Evolutionary conservation across 306 rosid genomes (phyloP).

Genomic region (Datisca glomerata): DNA sequence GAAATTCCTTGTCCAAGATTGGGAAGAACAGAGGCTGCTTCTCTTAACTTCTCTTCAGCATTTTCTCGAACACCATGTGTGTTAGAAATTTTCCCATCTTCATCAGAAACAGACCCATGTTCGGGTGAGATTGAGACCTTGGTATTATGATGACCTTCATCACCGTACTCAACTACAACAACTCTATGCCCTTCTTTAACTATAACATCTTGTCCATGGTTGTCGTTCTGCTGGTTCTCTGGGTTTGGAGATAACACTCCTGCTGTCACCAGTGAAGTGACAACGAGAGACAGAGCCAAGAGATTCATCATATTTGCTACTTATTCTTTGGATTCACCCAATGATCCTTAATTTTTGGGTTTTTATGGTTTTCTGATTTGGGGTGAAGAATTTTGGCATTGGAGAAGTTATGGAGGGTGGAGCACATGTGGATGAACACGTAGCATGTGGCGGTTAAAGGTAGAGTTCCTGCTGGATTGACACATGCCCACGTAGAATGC

Average conservation of each 20-base stretch:
- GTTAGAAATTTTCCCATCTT: background rate
- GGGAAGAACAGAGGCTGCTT: too few relatives aligned
- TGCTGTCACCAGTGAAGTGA: slow-evolving; percentile 37
- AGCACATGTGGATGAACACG: too few relatives aligned
- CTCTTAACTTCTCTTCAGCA: too few relatives aligned
- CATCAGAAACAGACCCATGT: background rate
- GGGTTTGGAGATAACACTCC: slow-evolving; percentile 46
- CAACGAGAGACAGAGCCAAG: slow-evolving; percentile 31
- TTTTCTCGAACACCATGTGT: background rate
- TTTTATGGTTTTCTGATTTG: too few relatives aligned
- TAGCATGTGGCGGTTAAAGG: too few relatives aligned
- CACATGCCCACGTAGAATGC: too few relatives aligned
- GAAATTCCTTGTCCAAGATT: too few relatives aligned
- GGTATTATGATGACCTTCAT: slow-evolving; percentile 42
- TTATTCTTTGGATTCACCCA: too few relatives aligned
- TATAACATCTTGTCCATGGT: slow-evolving; percentile 17
- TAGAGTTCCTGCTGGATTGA: too few relatives aligned
- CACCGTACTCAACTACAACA: slow-evolving; percentile 54
- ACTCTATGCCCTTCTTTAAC: slow-evolving; percentile 53
- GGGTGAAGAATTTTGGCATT: too few relatives aligned
- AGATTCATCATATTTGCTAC: slow-evolving; percentile 56
- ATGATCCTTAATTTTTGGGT: too few relatives aligned
- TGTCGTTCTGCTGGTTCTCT: slow-evolving; percentile 6
- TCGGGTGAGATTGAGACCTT: slow-evolving; percentile 53
- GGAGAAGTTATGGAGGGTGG: too few relatives aligned